These are phyloP conservation scores for Coemansia sp. DNA, from an alignment of 192 early-diverging fungal genomes.

Conservation along the genomic window DNA sequence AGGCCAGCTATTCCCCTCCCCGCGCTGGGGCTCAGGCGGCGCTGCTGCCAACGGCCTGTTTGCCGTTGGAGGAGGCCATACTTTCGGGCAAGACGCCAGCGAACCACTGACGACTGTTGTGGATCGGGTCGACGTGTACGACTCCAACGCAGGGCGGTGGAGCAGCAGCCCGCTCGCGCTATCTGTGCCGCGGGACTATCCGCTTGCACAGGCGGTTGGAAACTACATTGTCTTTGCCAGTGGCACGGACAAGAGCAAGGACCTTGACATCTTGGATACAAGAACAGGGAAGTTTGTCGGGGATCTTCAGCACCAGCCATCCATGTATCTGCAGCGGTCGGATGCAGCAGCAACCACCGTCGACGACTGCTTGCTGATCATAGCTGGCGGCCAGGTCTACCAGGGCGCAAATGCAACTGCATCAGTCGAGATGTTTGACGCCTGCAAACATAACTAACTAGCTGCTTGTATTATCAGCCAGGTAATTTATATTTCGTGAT, in stretches of 20 bases:
- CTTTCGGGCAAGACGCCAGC: conserved; percentile 23
- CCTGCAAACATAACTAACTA: conserved; percentile 13
- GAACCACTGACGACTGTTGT: conserved; percentile 23
- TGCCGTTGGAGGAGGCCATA: conserved; percentile 48
- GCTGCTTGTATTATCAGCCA: too few species aligned
- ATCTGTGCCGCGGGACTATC: conserved; percentile 45
- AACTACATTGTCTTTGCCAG: conserved; percentile 44
- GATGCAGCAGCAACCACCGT: conserved; percentile 37
- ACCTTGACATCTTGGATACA: conserved; percentile 47
- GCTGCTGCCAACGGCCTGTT: conserved; percentile 51
- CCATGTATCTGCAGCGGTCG: conserved; percentile 35
- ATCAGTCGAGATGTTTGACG: conserved; percentile 52
- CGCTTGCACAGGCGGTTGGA: conserved; percentile 41
- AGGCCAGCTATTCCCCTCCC: conserved; percentile 35
- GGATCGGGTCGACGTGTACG: conserved; percentile 46
- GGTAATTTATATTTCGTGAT: too few species aligned
- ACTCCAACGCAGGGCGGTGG: conserved; percentile 28
- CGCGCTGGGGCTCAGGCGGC: conserved; percentile 46
- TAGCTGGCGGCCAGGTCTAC: conserved; percentile 48
- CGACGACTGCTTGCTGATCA: conserved; percentile 39
- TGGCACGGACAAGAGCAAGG: conserved; percentile 44
- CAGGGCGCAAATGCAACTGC: conserved; percentile 45
- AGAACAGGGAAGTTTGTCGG: conserved; percentile 23
- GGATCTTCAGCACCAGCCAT: conserved; percentile 23
- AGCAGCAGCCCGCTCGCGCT: conserved; percentile 31